Conservation (phyloP, 2,329 filamentous ascomycete genomes). For the Phialemoniopsis sp. region DNA sequence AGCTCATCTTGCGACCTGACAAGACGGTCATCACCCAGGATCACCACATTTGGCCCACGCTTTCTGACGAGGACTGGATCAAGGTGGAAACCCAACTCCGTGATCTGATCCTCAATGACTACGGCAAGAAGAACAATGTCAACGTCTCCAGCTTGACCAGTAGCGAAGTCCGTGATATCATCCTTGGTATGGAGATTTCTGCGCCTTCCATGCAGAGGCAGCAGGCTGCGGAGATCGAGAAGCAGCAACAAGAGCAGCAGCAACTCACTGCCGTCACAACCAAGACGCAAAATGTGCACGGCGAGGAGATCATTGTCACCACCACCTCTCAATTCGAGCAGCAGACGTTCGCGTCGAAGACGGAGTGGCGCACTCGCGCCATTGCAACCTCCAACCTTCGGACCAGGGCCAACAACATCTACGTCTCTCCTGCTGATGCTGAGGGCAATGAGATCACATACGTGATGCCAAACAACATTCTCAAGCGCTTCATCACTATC, state of each 20-base stretch:
- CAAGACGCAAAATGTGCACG: constrained; percentile 95
- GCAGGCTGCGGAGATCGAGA: constrained; percentile 97
- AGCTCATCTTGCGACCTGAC: constrained; percentile 88
- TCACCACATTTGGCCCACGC: constrained; percentile 95
- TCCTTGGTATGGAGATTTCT: constrained; percentile 98
- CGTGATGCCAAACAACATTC: constrained; percentile 97
- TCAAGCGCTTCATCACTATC: constrained; percentile 97
- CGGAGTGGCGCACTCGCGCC: constrained; percentile 94
- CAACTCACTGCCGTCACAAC: constrained; percentile 97
- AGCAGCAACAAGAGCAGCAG: constrained; percentile 95
- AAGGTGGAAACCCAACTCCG: constrained; percentile 97
- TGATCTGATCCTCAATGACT: constrained; percentile 95
- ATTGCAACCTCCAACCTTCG: constrained; percentile 95
- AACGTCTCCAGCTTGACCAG: constrained; percentile 95
- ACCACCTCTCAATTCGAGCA: constrained; percentile 98
- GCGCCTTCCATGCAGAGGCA: constrained; percentile 97
- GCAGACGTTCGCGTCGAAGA: constrained; percentile 96
- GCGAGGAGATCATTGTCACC: constrained; percentile 96
- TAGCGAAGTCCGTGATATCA: constrained; percentile 96
- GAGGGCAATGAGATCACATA: constrained; percentile 90
- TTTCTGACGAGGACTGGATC: constrained; percentile 97
- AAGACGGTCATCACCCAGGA: constrained; percentile 98
- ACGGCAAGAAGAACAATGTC: constrained; percentile 99
- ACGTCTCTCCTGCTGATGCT: constrained; percentile 86
- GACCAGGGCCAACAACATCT: constrained; percentile 95